phyloP scores from a whole-genome alignment of 2,329 filamentous ascomycete genomes.

The Colletotrichum sojae region DNA sequence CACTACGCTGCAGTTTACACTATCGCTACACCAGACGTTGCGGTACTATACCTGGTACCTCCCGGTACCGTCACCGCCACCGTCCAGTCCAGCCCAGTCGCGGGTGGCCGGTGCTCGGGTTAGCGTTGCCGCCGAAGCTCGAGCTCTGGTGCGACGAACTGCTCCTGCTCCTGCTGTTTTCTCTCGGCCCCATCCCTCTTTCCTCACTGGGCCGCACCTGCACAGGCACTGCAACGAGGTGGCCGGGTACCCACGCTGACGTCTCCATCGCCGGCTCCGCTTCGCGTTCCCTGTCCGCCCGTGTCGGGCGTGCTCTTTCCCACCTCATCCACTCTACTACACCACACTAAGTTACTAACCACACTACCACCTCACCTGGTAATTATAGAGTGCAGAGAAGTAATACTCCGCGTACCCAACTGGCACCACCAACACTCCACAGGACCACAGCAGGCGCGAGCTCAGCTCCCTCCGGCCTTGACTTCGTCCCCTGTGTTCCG shows the following conservation, averaged over 20 bases:
- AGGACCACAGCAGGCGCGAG: no score
- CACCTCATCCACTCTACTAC: no score
- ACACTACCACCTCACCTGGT: no score
- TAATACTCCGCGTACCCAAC: no score
- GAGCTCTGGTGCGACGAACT: background rate
- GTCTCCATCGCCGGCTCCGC: conserved; percentile 1
- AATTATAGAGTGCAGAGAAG: no score
- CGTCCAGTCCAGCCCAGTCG: background rate
- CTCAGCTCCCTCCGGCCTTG: no score
- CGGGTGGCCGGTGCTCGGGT: background rate
- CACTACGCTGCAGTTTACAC: no score
- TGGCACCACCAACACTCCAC: no score
- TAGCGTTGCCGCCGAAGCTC: conserved; percentile 11
- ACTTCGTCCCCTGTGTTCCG: conserved; percentile 7
- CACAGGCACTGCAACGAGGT: conserved; percentile 13
- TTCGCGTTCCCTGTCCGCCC: background rate
- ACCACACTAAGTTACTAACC: no score
- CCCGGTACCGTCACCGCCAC: no score
- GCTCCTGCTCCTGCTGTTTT: conserved; percentile 22
- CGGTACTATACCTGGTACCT: no score
- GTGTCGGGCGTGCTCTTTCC: background rate
- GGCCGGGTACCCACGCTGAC: background rate
- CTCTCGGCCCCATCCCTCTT: conserved; percentile 34
- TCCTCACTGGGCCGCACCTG: conserved; percentile 29
- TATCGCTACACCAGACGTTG: no score